Base-by-base conservation (phyloP, 768 basidiomycete species). In the Boletus rubropictus region DNA sequence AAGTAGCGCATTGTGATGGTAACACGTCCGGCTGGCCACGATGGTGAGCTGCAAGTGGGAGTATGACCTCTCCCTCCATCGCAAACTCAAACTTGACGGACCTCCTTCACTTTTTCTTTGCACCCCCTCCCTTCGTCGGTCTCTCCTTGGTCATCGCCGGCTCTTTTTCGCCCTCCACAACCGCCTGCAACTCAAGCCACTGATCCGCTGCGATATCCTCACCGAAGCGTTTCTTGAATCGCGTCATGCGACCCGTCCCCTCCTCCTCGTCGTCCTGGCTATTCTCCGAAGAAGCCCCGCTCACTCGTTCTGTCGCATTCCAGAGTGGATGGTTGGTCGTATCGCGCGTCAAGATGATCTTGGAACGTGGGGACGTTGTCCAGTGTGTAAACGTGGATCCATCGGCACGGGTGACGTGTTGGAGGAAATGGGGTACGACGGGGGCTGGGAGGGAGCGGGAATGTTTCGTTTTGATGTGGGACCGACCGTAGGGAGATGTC, bases 261-360 rank as follows among this genome's bases (percentile, higher is more conserved):
- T 80, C 80, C 51, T 72, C 80, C 59, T 88, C 87, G 50, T 86
- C 86, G 54, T 82, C 82, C 41, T 71, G 62, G 46, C 65, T 69
- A 31, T 70, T 66, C 34, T 55, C 62, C 39, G 82, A 62, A 1
- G 72, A 71, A 25, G 70, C 64, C 34, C 76, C 80, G 48, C 71
- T 72, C 21, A 75, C 69, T 52, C 74, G 73, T 50, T 74, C 69
- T 3, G 79, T 77, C 3, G 85, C 79, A 59, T 89, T 87, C 86
- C 87, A 96, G 6, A 90, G 66, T 1, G 92, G 88, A 58, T 92
- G 84, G 63, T 92, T 96, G 14, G 87, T 89, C 41, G 88, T 83
- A 58, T 95, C 92, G 34, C 91, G 81, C 17, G 91, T 88, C 39
- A 94, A 73, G 31, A 82, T 79, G 38, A 90, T 77, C 31, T 79